Evolutionary conservation across 1,284 basidiomycete genomes (phyloP).

Genomic region (Wallemia mellicola): DNA sequence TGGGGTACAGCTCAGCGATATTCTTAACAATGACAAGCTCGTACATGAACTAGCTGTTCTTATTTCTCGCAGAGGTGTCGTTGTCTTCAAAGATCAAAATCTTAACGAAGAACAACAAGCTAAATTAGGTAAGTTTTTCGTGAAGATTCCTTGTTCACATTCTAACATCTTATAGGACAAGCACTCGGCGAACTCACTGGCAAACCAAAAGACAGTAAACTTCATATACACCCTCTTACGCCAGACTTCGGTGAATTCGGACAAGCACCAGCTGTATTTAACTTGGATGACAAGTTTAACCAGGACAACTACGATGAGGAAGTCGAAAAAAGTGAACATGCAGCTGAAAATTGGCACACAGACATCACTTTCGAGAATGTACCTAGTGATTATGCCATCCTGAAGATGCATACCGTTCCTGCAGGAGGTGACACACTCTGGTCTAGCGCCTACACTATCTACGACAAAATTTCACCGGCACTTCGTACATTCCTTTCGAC

Average conservation of each 20-base stretch:
- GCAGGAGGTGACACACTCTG: constrained; percentile 4
- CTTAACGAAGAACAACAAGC: constrained; percentile 2
- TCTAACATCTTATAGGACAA: constrained; percentile 3
- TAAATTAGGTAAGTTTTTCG: background rate
- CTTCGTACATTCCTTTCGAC: constrained; percentile 5
- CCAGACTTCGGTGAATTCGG: constrained; percentile 7
- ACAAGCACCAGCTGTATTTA: constrained; percentile 7
- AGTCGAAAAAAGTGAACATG: constrained; percentile 1
- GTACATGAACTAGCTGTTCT: background rate
- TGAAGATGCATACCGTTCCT: constrained; percentile 1
- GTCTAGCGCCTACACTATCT: constrained; percentile 9
- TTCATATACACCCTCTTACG: constrained; percentile 10
- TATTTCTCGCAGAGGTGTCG: constrained; percentile 9
- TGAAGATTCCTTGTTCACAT: background rate
- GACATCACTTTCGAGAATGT: constrained; percentile 10
- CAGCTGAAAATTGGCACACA: constrained; percentile 3
- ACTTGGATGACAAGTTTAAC: constrained; percentile 3
- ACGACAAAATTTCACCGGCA: constrained; percentile 7
- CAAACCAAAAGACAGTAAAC: constrained; percentile 6
- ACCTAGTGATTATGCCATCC: constrained; percentile 8
- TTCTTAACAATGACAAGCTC: background rate
- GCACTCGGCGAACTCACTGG: constrained; percentile 7
- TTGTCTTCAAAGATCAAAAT: constrained; percentile 9
- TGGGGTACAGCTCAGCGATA: background rate
- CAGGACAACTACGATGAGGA: background rate